Evolutionary conservation across 2,329 filamentous ascomycete species (phyloP).

Genomic region (Gyromitra esculenta): DNA sequence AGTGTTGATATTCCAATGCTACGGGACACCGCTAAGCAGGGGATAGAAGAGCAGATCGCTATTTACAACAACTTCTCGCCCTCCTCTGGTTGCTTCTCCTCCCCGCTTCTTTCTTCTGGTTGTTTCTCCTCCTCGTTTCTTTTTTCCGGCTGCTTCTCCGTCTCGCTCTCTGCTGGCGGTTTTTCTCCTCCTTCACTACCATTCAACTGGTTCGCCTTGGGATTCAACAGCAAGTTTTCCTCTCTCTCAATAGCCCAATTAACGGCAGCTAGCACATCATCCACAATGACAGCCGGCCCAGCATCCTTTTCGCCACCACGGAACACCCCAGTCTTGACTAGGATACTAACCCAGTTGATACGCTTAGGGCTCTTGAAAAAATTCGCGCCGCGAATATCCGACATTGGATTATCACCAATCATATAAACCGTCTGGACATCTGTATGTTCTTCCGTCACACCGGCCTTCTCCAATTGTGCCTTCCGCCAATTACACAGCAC

Average conservation of each 20-base stretch:
- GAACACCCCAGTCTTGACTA: slow-evolving; percentile 85
- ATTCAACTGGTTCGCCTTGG: not conserved
- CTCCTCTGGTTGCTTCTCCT: not conserved
- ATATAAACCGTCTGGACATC: slow-evolving; percentile 82
- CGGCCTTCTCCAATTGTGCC: slow-evolving; percentile 51
- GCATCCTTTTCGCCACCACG: slow-evolving; percentile 64
- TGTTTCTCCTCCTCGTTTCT: not conserved
- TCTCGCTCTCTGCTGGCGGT: not conserved
- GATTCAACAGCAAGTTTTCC: slow-evolving; percentile 60
- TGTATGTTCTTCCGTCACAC: slow-evolving; percentile 55
- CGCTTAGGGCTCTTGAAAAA: slow-evolving; percentile 73
- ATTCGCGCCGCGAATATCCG: slow-evolving; percentile 89
- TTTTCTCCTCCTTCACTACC: not conserved
- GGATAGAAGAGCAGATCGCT: not conserved
- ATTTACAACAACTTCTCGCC: not conserved
- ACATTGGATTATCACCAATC: slow-evolving; percentile 90
- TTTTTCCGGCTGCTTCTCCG: not conserved
- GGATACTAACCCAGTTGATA: slow-evolving; percentile 78
- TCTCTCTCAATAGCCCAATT: slow-evolving; percentile 75
- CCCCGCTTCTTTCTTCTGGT: not conserved
- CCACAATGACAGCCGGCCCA: slow-evolving; percentile 71
- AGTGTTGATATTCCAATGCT: not conserved
- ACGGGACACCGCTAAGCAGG: not conserved
- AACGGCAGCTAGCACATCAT: slow-evolving; percentile 80
- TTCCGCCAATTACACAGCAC: slow-evolving; percentile 66